Percentiles rank a stretch among this genome's conserved stretches.
These are phyloP conservation scores for Colletotrichum somersetense DNA, from an alignment of 2,329 filamentous ascomycete species.

Conservation along the genomic window DNA sequence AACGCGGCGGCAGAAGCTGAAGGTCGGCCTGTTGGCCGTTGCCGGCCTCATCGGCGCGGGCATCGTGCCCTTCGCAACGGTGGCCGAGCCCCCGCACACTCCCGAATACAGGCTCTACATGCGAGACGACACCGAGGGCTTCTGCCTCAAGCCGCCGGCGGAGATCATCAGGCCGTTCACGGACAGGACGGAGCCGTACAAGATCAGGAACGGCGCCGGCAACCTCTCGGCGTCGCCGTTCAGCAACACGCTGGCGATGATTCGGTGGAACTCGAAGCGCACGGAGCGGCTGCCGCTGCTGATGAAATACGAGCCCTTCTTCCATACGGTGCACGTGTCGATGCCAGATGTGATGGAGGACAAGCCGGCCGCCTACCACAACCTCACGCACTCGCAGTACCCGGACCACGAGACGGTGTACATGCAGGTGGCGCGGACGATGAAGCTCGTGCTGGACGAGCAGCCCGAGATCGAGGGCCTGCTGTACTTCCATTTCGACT, in stretches of 20 bases:
- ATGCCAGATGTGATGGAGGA: conserved; percentile 44
- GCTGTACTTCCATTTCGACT: conserved; percentile 51
- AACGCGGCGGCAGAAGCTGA: conserved; percentile 18
- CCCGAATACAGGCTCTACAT: conserved; percentile 37
- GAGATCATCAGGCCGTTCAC: conserved; percentile 27
- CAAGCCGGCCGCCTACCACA: conserved; percentile 40
- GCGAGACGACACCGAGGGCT: conserved; percentile 33
- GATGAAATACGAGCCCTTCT: conserved; percentile 49
- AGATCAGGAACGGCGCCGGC: conserved; percentile 22
- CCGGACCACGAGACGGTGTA: conserved; percentile 43
- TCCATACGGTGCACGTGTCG: conserved; percentile 47
- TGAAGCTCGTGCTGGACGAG: conserved; percentile 48
- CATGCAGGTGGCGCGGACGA: conserved; percentile 47
- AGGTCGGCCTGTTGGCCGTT: conserved; percentile 23
- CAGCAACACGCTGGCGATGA: conserved; percentile 47
- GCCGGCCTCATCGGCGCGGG: conserved; percentile 36
- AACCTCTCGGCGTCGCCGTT: conserved; percentile 45
- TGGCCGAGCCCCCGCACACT: conserved; percentile 35
- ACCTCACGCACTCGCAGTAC: conserved; percentile 48
- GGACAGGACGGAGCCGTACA: conserved; percentile 24
- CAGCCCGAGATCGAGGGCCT: conserved; percentile 47
- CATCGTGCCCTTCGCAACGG: conserved; percentile 41
- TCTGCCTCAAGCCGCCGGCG: conserved; percentile 25
- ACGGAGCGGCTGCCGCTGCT: conserved; percentile 47
- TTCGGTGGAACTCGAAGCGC: conserved; percentile 47